These are phyloP conservation scores for Xylaria sp. DNA, from an alignment of 2,329 filamentous ascomycete species.

Conservation along the genomic window DNA sequence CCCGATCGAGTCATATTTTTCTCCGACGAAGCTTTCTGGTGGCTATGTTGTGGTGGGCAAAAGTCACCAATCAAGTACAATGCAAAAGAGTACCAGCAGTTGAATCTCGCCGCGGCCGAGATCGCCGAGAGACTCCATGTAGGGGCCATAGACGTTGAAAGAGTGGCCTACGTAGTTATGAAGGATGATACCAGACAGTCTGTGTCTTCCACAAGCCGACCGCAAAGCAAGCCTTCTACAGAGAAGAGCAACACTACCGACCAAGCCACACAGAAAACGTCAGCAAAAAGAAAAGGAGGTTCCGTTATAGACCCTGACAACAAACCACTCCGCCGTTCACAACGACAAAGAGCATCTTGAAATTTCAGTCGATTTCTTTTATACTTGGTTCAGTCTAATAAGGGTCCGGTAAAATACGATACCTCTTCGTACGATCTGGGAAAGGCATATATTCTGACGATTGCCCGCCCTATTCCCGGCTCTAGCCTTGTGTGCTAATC, in stretches of 20 bases:
- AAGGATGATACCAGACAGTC: slow-evolving; percentile 41
- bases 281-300: slow-evolving; percentile 19
- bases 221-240: slow-evolving; percentile 5
- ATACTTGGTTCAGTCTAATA: background rate
- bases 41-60: slow-evolving; percentile 64
- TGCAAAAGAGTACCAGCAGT: slow-evolving; percentile 67
- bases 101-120: slow-evolving; percentile 52
- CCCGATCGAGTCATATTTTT: slow-evolving; percentile 71
- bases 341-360: slow-evolving; percentile 20
- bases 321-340: slow-evolving; percentile 19
- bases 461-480: background rate
- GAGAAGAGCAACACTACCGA: slow-evolving; percentile 23
- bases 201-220: background rate
- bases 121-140: slow-evolving; percentile 58
- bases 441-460: background rate
- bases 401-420: background rate
- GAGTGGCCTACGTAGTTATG: slow-evolving; percentile 72
- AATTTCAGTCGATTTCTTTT: background rate
- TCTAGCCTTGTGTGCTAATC: background rate
- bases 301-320: slow-evolving; percentile 3
- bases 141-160: slow-evolving; percentile 68
- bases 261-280: background rate
- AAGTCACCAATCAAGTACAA: slow-evolving; percentile 69
- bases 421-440: background rate
- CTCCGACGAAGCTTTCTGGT: slow-evolving; percentile 78